These are phyloP conservation scores for Penicillium argentinense DNA, from an alignment of 495 filamentous ascomycete species.

Conservation along the genomic window DNA sequence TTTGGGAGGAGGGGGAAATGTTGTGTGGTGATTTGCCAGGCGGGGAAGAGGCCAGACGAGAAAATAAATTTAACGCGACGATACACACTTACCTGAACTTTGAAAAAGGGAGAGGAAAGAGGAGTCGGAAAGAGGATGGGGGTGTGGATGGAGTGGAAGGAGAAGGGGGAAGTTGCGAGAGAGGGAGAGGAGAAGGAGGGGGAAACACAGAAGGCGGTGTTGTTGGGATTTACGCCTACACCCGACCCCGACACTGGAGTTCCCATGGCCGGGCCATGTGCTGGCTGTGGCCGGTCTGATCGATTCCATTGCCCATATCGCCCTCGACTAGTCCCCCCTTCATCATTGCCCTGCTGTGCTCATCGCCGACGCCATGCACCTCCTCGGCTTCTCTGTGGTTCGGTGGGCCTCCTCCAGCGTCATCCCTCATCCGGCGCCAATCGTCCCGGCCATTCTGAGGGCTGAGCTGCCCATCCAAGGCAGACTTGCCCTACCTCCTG, in stretches of 20 bases:
- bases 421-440: conserved; percentile 46
- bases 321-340: not conserved
- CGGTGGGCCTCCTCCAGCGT: conserved; percentile 45
- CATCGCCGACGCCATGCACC: not conserved
- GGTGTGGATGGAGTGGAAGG: conserved; percentile 24
- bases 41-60: conserved; percentile 20
- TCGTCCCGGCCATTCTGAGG: conserved; percentile 24
- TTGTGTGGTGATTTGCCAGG: conserved; percentile 17
- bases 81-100: conserved; percentile 27
- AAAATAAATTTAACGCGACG: conserved; percentile 10
- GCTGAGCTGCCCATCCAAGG: conserved; percentile 4
- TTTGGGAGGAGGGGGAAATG: conserved; percentile 4
- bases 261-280: too few relatives aligned
- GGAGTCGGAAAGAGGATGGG: conserved; percentile 15
- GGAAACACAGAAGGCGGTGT: conserved; percentile 33
- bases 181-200: conserved; percentile 26
- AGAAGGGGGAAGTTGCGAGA: conserved; percentile 23
- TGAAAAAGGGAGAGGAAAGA: conserved; percentile 21
- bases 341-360: too few relatives aligned
- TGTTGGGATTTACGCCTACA: conserved; percentile 32
- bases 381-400: conserved; percentile 47
- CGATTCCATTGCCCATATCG: conserved; percentile 5
- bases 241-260: too few relatives aligned
- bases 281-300: too few relatives aligned
- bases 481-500: conserved; percentile 3